These are phyloP conservation scores for Pseudonectria buxi DNA, from an alignment of 2,329 filamentous ascomycete genomes.

Conservation along the genomic window DNA sequence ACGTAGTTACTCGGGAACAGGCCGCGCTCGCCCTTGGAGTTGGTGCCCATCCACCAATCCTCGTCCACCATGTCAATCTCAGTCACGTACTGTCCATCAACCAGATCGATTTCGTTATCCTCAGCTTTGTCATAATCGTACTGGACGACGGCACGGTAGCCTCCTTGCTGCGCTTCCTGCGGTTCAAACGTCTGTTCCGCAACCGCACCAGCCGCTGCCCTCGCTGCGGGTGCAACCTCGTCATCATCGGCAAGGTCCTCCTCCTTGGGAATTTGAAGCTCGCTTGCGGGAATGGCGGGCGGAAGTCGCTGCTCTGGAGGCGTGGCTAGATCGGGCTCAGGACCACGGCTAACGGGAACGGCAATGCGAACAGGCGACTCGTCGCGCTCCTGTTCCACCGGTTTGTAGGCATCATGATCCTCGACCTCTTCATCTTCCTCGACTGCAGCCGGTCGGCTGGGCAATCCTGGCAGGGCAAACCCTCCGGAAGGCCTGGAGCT, in stretches of 20 bases:
- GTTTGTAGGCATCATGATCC: constrained; percentile 36
- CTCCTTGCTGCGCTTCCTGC: constrained; percentile 38
- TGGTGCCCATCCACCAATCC: constrained; percentile 98
- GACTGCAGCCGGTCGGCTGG: constrained; percentile 50
- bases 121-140: constrained; percentile 98
- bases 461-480: constrained; percentile 72
- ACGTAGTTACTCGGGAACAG: constrained; percentile 98
- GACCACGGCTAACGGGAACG: constrained; percentile 68
- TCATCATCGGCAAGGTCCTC: constrained; percentile 60
- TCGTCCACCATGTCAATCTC: constrained; percentile 97
- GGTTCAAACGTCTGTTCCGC: constrained; percentile 35
- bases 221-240: constrained; percentile 50
- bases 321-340: constrained; percentile 47
- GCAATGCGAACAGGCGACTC: constrained; percentile 78
- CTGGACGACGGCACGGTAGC: constrained; percentile 70
- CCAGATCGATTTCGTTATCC: constrained; percentile 89
- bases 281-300: constrained; percentile 55
- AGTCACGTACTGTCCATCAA: constrained; percentile 79
- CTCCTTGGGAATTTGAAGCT: constrained; percentile 58
- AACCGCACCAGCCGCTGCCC: constrained; percentile 51
- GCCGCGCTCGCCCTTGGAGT: constrained; percentile 73
- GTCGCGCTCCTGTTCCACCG: constrained; percentile 39
- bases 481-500: constrained; percentile 66
- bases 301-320: constrained; percentile 42
- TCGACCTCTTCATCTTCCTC: constrained; percentile 52